Conservation (phyloP, 306 rosid genomes). For the Styphnolobium japonicum region DNA sequence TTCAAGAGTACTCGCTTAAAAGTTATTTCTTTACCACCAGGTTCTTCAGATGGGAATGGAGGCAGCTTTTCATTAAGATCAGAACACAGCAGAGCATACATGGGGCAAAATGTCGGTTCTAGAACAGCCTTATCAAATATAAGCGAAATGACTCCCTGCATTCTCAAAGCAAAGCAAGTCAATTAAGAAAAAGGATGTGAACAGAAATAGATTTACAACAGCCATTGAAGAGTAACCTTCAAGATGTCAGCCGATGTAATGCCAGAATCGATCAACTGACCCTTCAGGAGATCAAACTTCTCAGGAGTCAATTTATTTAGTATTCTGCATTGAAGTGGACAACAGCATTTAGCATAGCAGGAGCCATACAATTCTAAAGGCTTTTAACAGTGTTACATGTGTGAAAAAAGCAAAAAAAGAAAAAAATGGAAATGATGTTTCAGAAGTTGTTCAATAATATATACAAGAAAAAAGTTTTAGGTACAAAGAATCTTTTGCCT, state of each 20-base stretch:
- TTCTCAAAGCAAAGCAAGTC: constrained; percentile 14
- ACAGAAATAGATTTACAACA: background rate
- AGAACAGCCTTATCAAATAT: constrained; percentile 88
- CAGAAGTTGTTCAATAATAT: background rate
- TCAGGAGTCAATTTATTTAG: constrained; percentile 86
- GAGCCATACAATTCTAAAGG: background rate
- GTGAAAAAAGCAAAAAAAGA: background rate
- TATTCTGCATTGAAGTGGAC: constrained; percentile 43
- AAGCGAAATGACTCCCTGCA: constrained; percentile 75
- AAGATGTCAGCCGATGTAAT: constrained; percentile 85
- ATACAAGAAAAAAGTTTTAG: background rate
- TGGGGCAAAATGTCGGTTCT: constrained; percentile 92
- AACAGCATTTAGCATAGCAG: background rate
- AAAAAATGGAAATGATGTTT: too few species aligned
- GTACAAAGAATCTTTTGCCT: background rate
- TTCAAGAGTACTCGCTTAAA: constrained; percentile 80
- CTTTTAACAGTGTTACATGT: background rate
- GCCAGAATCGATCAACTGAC: constrained; percentile 76
- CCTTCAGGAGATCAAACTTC: constrained; percentile 84
- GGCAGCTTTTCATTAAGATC: constrained; percentile 77
- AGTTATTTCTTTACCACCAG: constrained; percentile 74
- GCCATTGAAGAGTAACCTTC: constrained; percentile 41
- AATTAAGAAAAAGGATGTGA: background rate
- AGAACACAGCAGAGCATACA: constrained; percentile 76
- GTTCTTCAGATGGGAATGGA: constrained; percentile 73